These are phyloP conservation scores for Stygiomarasmius scandens DNA, from an alignment of 1,284 basidiomycete species.

Conservation along the genomic window DNA sequence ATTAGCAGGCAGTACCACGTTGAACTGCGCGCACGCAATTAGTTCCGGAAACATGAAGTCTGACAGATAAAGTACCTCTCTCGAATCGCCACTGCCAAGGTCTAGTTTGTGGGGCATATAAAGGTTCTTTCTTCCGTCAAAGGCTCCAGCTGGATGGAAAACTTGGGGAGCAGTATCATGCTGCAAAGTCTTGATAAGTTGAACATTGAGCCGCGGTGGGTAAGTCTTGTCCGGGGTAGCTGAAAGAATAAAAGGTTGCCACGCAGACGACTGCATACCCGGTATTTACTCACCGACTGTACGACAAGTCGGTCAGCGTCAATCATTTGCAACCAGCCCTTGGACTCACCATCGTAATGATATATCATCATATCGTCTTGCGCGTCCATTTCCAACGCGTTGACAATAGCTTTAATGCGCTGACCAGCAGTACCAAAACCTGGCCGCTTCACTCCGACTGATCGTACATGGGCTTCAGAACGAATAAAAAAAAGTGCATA, in stretches of 20 bases:
- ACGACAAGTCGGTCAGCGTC: not conserved
- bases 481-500: not conserved
- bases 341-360: slow-evolving; percentile 50
- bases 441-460: slow-evolving; percentile 46
- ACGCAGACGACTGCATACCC: not conserved
- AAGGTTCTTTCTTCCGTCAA: slow-evolving; percentile 57
- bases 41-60: slow-evolving; percentile 9
- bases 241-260: slow-evolving; percentile 14
- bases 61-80: slow-evolving; percentile 14
- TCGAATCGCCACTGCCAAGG: slow-evolving; percentile 28
- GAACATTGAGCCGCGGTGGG: slow-evolving; percentile 3
- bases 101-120: slow-evolving; percentile 41
- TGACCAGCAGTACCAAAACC: slow-evolving; percentile 40
- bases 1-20: slow-evolving; percentile 12
- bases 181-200: slow-evolving; percentile 7
- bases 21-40: slow-evolving; percentile 18
- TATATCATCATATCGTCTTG: slow-evolving; percentile 42
- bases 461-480: slow-evolving; percentile 23
- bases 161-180: not conserved
- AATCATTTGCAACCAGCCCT: not conserved
- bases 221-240: slow-evolving; percentile 29
- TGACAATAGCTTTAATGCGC: slow-evolving; percentile 37
- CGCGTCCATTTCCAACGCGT: slow-evolving; percentile 36
- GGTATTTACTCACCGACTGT: not conserved
- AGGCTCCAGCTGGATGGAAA: slow-evolving; percentile 29